These are phyloP conservation scores for Ganoderma multipileum DNA, from an alignment of 1,284 basidiomycete genomes.

Conservation along the genomic window DNA sequence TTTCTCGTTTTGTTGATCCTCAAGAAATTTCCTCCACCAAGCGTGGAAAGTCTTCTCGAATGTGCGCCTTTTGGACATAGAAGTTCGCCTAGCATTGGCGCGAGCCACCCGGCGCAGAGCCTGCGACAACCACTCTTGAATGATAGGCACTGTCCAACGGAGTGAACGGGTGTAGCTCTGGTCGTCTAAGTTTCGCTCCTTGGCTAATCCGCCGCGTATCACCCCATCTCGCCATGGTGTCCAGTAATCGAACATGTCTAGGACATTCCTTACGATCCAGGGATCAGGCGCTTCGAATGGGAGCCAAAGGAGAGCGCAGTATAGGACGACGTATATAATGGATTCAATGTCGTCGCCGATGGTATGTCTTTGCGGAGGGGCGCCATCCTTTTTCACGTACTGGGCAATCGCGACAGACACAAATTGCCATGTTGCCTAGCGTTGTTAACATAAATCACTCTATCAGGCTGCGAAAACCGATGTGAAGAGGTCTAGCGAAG, in stretches of 20 bases:
- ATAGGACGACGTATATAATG: constrained; percentile 16
- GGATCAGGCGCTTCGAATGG: not conserved
- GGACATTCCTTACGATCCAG: not conserved
- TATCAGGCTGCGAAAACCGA: not conserved
- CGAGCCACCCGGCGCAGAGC: not conserved
- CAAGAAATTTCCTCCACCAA: not conserved
- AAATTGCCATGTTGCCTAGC: constrained; percentile 19
- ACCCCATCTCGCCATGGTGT: no score
- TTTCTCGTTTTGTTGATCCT: not conserved
- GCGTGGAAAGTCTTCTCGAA: not conserved
- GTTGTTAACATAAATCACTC: not conserved
- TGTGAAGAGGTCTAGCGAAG: no score
- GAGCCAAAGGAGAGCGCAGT: constrained; percentile 14
- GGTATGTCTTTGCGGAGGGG: not conserved
- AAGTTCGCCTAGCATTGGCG: not conserved
- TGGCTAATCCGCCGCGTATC: not conserved
- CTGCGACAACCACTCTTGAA: not conserved
- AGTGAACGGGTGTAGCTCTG: not conserved
- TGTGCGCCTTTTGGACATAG: not conserved
- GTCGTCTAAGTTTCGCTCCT: not conserved
- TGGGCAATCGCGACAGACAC: constrained; percentile 8
- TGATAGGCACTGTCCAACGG: not conserved
- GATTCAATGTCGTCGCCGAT: constrained; percentile 22
- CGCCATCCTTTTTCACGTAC: not conserved
- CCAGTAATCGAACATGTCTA: not conserved